Conservation (phyloP, 176 grass and related monocot species). For the Aegilops umbellulata region DNA sequence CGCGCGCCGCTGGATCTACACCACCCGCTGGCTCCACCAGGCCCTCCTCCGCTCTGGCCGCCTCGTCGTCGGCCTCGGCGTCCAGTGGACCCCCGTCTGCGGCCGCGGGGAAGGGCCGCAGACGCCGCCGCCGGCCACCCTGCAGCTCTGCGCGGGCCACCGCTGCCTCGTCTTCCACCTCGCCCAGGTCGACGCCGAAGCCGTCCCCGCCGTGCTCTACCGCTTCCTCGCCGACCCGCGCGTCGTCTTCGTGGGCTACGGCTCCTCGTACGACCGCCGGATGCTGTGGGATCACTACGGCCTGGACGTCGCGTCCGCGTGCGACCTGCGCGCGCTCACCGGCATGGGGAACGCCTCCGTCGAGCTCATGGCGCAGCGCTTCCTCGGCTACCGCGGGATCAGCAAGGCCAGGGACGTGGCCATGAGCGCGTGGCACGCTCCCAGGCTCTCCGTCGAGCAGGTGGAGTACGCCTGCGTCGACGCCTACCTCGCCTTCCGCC, state of each 20-base stretch:
- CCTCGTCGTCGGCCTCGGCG: slow-evolving; percentile 45
- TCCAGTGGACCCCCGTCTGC: slow-evolving; percentile 29
- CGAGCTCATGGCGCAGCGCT: slow-evolving; percentile 20
- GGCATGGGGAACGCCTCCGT: slow-evolving; percentile 44
- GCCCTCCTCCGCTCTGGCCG: background rate
- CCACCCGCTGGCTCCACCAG: slow-evolving; percentile 22
- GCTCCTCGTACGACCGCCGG: background rate
- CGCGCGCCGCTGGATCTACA: slow-evolving; percentile 27
- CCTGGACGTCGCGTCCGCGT: background rate
- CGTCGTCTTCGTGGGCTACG: slow-evolving; percentile 39
- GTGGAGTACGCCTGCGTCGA: slow-evolving; percentile 41
- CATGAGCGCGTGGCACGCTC: slow-evolving; percentile 34
- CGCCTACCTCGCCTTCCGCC: slow-evolving; percentile 44
- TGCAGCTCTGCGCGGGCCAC: slow-evolving; percentile 46
- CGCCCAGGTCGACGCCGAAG: background rate
- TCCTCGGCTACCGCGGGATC: slow-evolving; percentile 37
- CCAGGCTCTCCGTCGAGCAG: slow-evolving; percentile 17
- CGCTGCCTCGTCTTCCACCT: slow-evolving; percentile 50
- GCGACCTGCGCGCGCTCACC: background rate
- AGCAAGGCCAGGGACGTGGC: background rate
- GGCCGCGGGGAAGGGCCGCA: background rate
- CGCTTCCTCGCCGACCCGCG: slow-evolving; percentile 33
- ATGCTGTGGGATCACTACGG: slow-evolving; percentile 29
- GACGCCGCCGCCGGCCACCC: background rate
- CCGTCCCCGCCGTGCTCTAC: background rate